A percentile compares a stretch with the other conserved stretches of the same genome.
Conservation (phyloP, 371 early-diverging fungal species). For the Mucor indicus region DNA sequence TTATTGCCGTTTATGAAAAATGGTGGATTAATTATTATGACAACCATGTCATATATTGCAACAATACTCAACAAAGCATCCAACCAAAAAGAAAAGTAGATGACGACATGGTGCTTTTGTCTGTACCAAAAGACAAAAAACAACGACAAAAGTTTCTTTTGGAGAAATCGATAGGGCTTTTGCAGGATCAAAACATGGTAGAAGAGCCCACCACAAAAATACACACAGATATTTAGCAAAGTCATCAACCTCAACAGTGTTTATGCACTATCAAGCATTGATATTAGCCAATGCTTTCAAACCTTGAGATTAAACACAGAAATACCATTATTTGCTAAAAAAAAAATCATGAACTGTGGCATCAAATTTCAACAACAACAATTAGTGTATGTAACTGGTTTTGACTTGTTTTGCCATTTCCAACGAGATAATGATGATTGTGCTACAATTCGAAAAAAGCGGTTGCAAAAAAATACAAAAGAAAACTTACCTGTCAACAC, state of each 20-base stretch:
- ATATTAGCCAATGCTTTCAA: conserved; percentile 3
- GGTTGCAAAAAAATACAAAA: conserved; percentile 1
- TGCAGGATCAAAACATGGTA: conserved; percentile 5
- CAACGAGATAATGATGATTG: conserved; percentile 2
- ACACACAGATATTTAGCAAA: conserved; percentile 3
- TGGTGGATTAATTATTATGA: conserved; percentile 6
- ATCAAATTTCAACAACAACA: conserved; percentile 4
- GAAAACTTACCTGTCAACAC: conserved; percentile 1
- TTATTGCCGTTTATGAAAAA: conserved; percentile 6
- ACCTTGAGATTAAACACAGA: conserved; percentile 4
- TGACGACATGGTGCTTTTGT: conserved; percentile 6
- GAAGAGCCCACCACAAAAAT: conserved; percentile 5
- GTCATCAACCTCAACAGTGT: conserved; percentile 3
- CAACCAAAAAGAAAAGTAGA: conserved; percentile 4
- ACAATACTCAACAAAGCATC: conserved; percentile 7
- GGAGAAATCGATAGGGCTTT: conserved; percentile 7
- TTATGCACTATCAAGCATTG: conserved; percentile 4
- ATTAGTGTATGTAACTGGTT: conserved; percentile 2
- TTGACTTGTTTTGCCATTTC: conserved; percentile 2
- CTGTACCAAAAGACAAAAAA: conserved; percentile 6
- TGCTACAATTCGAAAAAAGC: conserved; percentile 2
- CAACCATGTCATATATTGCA: conserved; percentile 6
- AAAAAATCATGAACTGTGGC: conserved; percentile 2
- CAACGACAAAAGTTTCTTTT: conserved; percentile 5
- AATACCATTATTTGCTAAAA: conserved; percentile 4